Conservation (phyloP, 352 stramenopile species). For the Globisporangium parvum region DNA sequence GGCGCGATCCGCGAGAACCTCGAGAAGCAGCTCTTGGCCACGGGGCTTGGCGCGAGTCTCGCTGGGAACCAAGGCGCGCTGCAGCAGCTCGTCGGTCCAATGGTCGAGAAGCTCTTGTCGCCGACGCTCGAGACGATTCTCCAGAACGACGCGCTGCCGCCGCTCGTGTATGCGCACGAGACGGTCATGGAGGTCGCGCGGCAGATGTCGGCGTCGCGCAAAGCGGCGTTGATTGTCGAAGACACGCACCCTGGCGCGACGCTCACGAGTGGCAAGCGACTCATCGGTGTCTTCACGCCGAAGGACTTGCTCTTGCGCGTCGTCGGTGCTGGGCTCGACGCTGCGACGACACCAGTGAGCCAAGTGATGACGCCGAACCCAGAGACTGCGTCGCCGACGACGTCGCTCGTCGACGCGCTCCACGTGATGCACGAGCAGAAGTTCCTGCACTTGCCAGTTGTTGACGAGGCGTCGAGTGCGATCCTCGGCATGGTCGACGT, state of each 20-base stretch:
- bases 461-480: constrained; percentile 68
- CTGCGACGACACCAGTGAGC: constrained; percentile 85
- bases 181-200: constrained; percentile 83
- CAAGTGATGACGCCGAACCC: constrained; percentile 97
- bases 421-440: constrained; percentile 98
- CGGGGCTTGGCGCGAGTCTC: constrained; percentile 37
- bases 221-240: constrained; percentile 80
- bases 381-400: constrained; percentile 89
- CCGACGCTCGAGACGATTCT: constrained; percentile 80
- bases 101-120: constrained; percentile 85
- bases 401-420: constrained; percentile 93
- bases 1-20: constrained; percentile 64
- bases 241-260: constrained; percentile 30
- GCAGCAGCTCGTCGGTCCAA: constrained; percentile 69
- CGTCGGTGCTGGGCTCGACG: constrained; percentile 88
- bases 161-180: constrained; percentile 67
- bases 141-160: constrained; percentile 68
- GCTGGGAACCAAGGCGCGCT: constrained; percentile 53
- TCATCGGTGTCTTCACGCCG: constrained; percentile 96
- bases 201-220: constrained; percentile 79
- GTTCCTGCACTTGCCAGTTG: constrained; percentile 96
- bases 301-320: constrained; percentile 97
- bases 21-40: constrained; percentile 71
- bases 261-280: constrained; percentile 47
- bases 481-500: constrained; percentile 87